Evolutionary conservation across 2,329 filamentous ascomycete genomes (phyloP).

Genomic region (Cladosporium phlei): DNA sequence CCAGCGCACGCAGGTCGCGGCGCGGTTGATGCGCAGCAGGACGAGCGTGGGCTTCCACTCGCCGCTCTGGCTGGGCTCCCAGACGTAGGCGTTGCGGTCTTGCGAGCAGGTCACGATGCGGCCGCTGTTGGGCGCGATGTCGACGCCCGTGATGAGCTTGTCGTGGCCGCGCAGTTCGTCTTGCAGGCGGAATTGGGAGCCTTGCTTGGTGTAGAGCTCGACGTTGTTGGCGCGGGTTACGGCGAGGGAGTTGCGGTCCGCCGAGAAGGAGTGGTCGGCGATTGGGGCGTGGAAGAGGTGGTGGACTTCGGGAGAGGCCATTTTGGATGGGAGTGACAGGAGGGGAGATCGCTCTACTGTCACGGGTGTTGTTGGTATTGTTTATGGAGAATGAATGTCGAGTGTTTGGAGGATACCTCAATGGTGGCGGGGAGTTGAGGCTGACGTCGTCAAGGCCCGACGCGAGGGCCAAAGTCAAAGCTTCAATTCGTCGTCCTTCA

Average conservation of each 20-base stretch:
- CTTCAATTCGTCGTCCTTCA: constrained; percentile 5
- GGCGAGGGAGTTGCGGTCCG: constrained; percentile 80
- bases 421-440: no score
- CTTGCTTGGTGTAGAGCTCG: constrained; percentile 75
- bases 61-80: constrained; percentile 80
- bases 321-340: constrained; percentile 61
- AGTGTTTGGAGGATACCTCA: neutral
- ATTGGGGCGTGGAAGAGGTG: constrained; percentile 96
- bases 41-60: constrained; percentile 98
- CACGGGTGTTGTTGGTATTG: no score
- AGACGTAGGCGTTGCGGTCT: constrained; percentile 96
- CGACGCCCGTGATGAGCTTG: constrained; percentile 92
- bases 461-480: neutral
- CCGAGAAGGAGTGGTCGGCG: constrained; percentile 95
- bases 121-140: constrained; percentile 85
- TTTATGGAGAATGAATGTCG: neutral
- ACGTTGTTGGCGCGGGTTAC: constrained; percentile 86
- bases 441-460: no score
- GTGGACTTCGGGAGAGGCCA: constrained; percentile 86
- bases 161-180: constrained; percentile 96
- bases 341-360: constrained; percentile 90
- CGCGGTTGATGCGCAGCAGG: constrained; percentile 91
- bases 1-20: constrained; percentile 95
- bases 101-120: constrained; percentile 98
- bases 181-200: constrained; percentile 72